A percentile compares a stretch with the other conserved stretches of the same genome.
These are phyloP conservation scores for Oryza longistaminata DNA, from an alignment of 176 grass and related monocot species.

Conservation along the genomic window DNA sequence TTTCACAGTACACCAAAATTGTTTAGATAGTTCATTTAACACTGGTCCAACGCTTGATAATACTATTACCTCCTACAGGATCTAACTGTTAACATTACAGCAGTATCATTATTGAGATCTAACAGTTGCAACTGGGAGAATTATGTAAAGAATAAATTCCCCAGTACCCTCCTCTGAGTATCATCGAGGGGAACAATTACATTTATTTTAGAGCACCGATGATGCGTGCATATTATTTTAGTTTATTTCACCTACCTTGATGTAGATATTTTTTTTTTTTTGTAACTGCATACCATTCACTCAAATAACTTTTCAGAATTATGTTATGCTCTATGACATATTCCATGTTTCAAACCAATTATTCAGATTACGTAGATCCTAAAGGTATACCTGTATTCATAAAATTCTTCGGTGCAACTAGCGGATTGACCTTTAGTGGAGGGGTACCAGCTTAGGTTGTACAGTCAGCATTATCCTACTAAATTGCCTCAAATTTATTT, in stretches of 20 bases:
- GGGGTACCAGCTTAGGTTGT: not conserved
- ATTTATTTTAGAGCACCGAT: not conserved
- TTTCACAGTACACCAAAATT: no score
- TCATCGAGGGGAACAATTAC: not conserved
- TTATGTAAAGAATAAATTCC: not conserved
- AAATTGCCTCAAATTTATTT: not conserved
- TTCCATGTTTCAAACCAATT: not conserved
- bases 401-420: not conserved
- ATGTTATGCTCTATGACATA: not conserved
- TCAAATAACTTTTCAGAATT: not conserved
- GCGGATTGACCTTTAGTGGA: not conserved
- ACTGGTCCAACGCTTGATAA: no score
- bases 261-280: not conserved
- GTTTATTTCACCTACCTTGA: not conserved
- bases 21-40: no score
- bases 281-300: not conserved
- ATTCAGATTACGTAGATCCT: not conserved
- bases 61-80: no score
- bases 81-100: not conserved
- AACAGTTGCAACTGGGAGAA: not conserved
- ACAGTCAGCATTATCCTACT: not conserved
- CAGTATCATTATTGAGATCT: conserved; percentile 7
- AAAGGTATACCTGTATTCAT: not conserved
- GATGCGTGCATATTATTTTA: not conserved
- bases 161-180: not conserved